Conservation (phyloP, 306 rosid species). For the Dryas octopetala region DNA sequence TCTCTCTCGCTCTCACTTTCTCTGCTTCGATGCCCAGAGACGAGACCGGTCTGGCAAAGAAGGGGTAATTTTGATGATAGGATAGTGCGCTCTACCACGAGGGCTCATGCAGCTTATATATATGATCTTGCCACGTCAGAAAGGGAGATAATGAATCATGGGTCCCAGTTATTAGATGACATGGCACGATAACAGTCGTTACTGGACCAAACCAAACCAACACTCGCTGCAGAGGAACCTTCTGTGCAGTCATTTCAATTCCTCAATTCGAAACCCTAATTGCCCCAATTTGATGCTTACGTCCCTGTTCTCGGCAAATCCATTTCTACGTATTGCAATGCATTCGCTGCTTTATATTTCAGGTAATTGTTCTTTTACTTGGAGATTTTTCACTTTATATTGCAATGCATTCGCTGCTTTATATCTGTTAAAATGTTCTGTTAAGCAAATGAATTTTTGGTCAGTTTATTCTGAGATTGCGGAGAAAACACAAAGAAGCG, state of each 20-base stretch:
- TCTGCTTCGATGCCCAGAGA: neutral
- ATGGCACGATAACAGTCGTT: neutral
- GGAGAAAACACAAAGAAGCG: neutral
- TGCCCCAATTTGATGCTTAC: neutral
- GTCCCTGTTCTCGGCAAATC: neutral
- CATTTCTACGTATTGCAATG: neutral
- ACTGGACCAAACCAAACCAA: neutral
- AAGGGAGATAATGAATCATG: neutral
- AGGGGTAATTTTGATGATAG: neutral
- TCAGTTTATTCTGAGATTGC: neutral
- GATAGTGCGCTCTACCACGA: neutral
- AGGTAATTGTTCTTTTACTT: neutral
- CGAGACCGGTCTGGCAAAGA: neutral
- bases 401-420: no score
- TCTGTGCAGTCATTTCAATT: neutral
- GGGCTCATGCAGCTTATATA: neutral
- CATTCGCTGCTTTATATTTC: neutral
- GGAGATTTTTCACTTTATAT: neutral
- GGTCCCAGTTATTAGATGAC: constrained; percentile 3
- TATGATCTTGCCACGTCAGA: neutral
- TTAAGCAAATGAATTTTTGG: neutral
- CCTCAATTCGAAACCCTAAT: constrained; percentile 9
- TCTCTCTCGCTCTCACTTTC: neutral
- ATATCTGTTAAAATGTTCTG: neutral
- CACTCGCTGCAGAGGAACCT: neutral